These are phyloP conservation scores for Uncinocarpus reesii DNA, from an alignment of 2,329 filamentous ascomycete species.

Conservation along the genomic window DNA sequence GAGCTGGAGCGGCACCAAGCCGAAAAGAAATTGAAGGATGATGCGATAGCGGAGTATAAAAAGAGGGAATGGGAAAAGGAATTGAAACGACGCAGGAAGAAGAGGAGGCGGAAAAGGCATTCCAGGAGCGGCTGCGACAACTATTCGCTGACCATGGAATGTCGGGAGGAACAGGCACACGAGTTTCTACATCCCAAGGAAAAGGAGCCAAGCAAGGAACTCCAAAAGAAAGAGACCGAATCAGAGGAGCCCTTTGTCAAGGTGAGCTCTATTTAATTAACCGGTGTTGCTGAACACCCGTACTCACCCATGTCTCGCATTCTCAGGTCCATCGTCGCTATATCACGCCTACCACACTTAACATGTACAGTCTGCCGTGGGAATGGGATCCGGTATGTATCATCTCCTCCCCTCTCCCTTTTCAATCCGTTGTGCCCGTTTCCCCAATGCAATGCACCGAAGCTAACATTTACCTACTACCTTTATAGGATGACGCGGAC, in stretches of 20 bases:
- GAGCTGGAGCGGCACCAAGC: conserved; percentile 24
- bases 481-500: conserved; percentile 50
- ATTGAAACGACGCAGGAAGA: conserved; percentile 40
- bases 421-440: too few species aligned
- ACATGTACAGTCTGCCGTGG: conserved; percentile 39
- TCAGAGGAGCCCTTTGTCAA: conserved; percentile 35
- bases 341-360: conserved; percentile 38
- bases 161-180: conserved; percentile 37
- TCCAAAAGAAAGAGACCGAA: conserved; percentile 22
- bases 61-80: conserved; percentile 41
- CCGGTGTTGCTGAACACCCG: neutral
- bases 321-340: conserved; percentile 38
- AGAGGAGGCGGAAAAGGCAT: conserved; percentile 45
- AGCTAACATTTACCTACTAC: neutral
- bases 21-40: conserved; percentile 37
- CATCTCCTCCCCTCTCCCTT: neutral
- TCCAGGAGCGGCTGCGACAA: conserved; percentile 29
- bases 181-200: conserved; percentile 44
- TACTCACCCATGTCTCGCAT: neutral
- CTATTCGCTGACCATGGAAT: conserved; percentile 31
- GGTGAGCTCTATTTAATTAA: conserved; percentile 20
- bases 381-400: conserved; percentile 38
- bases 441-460: conserved; percentile 1
- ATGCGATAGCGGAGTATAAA: conserved; percentile 46
- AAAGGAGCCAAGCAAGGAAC: conserved; percentile 25